Conservation (phyloP, 257 asterid genomes). For the Petunia secreta region DNA sequence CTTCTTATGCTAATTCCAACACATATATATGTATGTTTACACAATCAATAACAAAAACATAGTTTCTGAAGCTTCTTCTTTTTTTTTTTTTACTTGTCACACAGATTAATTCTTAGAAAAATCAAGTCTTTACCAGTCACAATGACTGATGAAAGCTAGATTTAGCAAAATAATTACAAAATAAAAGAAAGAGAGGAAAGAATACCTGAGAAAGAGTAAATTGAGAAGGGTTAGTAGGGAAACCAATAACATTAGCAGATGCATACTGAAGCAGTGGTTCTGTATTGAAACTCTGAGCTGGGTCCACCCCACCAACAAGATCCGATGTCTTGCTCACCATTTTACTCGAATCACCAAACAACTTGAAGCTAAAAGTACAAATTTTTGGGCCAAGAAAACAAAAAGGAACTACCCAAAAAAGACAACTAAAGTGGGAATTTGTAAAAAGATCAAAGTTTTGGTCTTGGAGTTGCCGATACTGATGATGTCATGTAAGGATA, state of each 20-base stretch:
- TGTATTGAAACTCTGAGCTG: constrained; percentile 62
- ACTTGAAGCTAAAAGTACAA: not conserved
- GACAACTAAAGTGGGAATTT: not conserved
- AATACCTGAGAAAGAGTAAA: constrained; percentile 67
- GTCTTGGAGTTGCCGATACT: not conserved
- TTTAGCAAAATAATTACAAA: not conserved
- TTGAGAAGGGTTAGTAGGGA: constrained; percentile 57
- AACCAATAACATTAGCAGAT: constrained; percentile 65
- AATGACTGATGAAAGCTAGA: not conserved
- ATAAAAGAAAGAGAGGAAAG: not conserved
- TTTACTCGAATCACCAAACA: not conserved
- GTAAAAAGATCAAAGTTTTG: not conserved
- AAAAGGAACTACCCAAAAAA: not conserved
- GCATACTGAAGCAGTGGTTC: constrained; percentile 63
- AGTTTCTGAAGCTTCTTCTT: not conserved
- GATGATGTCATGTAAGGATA: too few species aligned
- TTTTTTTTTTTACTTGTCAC: not conserved
- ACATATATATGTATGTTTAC: not conserved
- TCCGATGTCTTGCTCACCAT: constrained; percentile 69
- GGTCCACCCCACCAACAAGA: constrained; percentile 70
- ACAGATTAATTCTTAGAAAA: not conserved
- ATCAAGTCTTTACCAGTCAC: not conserved
- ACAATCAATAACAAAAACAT: not conserved
- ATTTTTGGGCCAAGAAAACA: not conserved
- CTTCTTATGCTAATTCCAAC: not conserved